A percentile compares a stretch with the other conserved stretches of the same genome.
Conservation (phyloP, 2,329 filamentous ascomycete species). For the Massarina eburnea region DNA sequence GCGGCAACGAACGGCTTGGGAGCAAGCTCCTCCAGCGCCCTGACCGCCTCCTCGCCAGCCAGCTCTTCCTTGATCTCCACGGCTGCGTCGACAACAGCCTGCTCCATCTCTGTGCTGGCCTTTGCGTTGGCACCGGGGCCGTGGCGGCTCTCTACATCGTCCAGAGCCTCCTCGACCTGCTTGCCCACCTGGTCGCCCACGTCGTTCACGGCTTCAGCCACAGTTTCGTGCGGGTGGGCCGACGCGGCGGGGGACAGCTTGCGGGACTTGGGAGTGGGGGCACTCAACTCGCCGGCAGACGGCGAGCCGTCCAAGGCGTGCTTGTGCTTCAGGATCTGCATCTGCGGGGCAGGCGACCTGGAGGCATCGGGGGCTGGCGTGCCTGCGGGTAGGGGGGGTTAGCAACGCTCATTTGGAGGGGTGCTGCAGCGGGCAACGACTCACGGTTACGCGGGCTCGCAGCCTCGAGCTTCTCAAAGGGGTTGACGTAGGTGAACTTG, state of each 20-base stretch:
- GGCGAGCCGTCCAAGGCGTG: slow-evolving; percentile 42
- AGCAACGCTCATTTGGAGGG: no score
- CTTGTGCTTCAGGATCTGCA: slow-evolving; percentile 50
- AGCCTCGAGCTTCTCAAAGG: slow-evolving; percentile 69
- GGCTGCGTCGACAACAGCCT: slow-evolving; percentile 55
- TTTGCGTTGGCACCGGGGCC: slow-evolving; percentile 50
- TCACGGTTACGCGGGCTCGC: slow-evolving; percentile 64
- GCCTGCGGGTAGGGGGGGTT: no score
- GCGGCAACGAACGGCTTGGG: slow-evolving; percentile 57
- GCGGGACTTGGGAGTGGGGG: slow-evolving; percentile 26
- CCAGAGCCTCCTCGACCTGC: slow-evolving; percentile 67
- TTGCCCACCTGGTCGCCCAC: slow-evolving; percentile 63
- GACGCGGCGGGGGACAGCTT: slow-evolving; percentile 15
- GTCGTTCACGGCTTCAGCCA: slow-evolving; percentile 69
- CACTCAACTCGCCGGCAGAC: slow-evolving; percentile 24
- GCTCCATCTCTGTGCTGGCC: slow-evolving; percentile 58
- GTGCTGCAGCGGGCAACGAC: no score
- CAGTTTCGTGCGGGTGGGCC: slow-evolving; percentile 56
- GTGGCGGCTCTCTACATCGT: slow-evolving; percentile 43
- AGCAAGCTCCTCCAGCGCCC: slow-evolving; percentile 56
- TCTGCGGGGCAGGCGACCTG: slow-evolving; percentile 32
- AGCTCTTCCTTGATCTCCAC: slow-evolving; percentile 50
- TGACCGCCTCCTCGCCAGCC: slow-evolving; percentile 56
- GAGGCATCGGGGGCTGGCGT: slow-evolving; percentile 31
- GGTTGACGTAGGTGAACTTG: slow-evolving; percentile 71